Conservation (phyloP, 768 basidiomycete genomes). For the Epithele typhae region DNA sequence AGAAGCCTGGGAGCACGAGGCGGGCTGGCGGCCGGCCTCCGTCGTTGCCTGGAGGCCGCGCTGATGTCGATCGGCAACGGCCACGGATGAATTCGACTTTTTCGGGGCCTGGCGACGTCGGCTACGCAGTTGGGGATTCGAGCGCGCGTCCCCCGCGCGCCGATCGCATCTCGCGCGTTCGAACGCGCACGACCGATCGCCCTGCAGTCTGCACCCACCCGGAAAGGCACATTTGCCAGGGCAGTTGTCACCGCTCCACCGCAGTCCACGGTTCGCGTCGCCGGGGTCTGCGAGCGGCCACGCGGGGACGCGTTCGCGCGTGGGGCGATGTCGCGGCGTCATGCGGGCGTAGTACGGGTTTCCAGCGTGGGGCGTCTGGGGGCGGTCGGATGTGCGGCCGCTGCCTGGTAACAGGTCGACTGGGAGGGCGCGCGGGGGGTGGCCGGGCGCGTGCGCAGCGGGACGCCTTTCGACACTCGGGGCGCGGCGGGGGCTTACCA, state of each 20-base stretch:
- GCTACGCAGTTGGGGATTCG: no score
- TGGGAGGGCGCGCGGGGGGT: no score
- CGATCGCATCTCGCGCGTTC: slow-evolving; percentile 3
- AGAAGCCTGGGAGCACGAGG: slow-evolving; percentile 10
- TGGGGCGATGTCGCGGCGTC: no score
- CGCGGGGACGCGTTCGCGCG: no score
- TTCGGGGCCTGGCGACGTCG: slow-evolving; percentile 17
- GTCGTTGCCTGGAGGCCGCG: slow-evolving; percentile 15
- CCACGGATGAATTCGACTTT: slow-evolving; percentile 2
- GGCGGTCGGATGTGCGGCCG: no score
- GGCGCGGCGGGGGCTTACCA: slow-evolving; percentile 12
- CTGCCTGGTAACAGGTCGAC: no score
- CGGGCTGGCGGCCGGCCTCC: slow-evolving; percentile 6
- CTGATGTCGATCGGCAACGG: slow-evolving; percentile 16
- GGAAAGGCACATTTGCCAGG: slow-evolving; percentile 1
- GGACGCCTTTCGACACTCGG: slow-evolving; percentile 6
- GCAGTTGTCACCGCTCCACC: neutral
- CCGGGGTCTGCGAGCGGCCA: neutral
- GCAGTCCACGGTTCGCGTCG: no score
- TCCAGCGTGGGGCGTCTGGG: no score
- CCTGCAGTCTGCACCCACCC: slow-evolving; percentile 12
- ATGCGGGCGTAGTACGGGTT: slow-evolving; percentile 3
- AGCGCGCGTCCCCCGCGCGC: slow-evolving; percentile 1
- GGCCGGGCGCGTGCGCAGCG: no score
- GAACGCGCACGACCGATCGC: no score